phyloP scores from a whole-genome alignment of 2,329 filamentous ascomycete genomes.

The Cytospora leucostoma region DNA sequence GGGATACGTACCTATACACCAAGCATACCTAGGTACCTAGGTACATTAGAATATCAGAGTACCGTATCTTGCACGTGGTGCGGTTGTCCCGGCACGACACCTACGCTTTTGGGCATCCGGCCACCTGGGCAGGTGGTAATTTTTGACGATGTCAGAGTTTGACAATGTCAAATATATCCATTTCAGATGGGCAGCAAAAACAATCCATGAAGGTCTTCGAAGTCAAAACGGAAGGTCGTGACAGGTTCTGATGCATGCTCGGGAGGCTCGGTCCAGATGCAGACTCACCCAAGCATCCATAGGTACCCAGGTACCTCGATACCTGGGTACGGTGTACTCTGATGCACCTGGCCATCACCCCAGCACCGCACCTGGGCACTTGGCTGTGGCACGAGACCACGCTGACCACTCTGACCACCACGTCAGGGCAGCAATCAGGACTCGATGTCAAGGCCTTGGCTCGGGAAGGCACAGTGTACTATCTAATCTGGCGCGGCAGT shows the following conservation, averaged over 20 bases:
- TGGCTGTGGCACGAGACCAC: no score
- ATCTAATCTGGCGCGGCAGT: neutral
- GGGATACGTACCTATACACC: no score
- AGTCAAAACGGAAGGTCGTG: slow-evolving; percentile 7
- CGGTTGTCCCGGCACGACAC: slow-evolving; percentile 11
- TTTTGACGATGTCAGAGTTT: neutral
- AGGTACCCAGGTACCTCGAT: neutral
- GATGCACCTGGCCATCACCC: no score
- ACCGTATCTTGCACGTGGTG: neutral
- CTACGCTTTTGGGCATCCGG: neutral
- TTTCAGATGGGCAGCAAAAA: neutral
- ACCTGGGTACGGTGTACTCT: neutral
- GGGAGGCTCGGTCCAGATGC: neutral
- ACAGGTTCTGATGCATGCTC: neutral
- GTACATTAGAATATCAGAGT: no score
- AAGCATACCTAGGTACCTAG: neutral
- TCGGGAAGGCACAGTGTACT: slow-evolving; percentile 15
- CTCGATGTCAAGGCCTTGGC: neutral
- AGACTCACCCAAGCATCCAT: no score
- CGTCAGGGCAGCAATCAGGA: no score
- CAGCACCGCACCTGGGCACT: neutral
- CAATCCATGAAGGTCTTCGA: neutral
- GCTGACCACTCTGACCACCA: no score
- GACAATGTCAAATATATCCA: neutral
- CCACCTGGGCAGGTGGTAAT: no score